Evolutionary conservation across 2,329 filamentous ascomycete genomes (phyloP).

Genomic region (Botrytis cinerea): DNA sequence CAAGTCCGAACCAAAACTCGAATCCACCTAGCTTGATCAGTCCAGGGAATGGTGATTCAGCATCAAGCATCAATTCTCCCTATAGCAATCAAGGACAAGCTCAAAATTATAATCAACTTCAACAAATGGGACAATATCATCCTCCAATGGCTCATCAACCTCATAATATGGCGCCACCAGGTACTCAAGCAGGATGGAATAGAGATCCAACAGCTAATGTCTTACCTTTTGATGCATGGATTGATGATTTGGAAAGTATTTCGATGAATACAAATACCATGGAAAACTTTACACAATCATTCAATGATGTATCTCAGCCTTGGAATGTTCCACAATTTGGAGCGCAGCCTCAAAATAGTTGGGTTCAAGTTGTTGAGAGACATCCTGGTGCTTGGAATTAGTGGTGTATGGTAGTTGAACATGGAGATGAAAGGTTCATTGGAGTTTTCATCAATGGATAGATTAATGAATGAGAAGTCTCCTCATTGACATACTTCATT

Average conservation of each 20-base stretch:
- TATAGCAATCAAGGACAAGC: conserved; percentile 28
- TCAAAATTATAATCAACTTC: conserved; percentile 18
- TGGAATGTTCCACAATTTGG: conserved; percentile 19
- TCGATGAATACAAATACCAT: conserved; percentile 23
- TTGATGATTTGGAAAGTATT: conserved; percentile 22
- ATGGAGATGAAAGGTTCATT: not conserved
- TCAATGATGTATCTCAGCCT: conserved; percentile 12
- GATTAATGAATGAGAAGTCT: not conserved
- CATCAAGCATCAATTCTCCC: conserved; percentile 35
- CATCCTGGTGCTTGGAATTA: conserved; percentile 8
- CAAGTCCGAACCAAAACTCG: conserved; percentile 33
- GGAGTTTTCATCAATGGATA: not conserved
- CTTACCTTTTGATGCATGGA: conserved; percentile 19
- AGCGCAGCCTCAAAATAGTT: not conserved
- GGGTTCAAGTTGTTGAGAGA: conserved; percentile 1
- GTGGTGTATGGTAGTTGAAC: not conserved
- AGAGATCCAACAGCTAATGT: not conserved
- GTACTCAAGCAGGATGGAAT: conserved; percentile 21
- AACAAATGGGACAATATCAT: conserved; percentile 21
- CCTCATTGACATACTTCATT: not conserved
- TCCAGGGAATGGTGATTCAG: conserved; percentile 36
- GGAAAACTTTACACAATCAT: conserved; percentile 23
- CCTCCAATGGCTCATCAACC: conserved; percentile 18
- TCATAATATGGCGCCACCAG: conserved; percentile 23
- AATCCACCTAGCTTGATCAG: conserved; percentile 35